Conservation (phyloP, 1,284 basidiomycete species). For the Pholiota adiposa region DNA sequence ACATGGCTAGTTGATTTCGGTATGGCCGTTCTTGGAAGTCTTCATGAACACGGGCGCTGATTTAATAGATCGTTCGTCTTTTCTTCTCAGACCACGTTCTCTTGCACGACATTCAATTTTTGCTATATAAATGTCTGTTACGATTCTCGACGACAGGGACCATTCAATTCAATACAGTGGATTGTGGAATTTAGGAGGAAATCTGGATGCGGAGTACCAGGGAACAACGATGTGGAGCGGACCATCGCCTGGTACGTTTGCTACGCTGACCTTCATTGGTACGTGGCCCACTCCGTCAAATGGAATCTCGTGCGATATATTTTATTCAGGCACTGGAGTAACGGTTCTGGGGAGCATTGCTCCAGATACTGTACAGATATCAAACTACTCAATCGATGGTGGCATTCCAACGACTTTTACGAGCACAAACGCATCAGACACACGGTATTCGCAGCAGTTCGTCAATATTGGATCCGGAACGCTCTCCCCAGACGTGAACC, state of each 20-base stretch:
- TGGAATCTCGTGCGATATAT: too few relatives aligned
- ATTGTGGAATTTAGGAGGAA: not conserved
- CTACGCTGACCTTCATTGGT: not conserved
- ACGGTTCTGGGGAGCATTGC: not conserved
- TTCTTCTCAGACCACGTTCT: not conserved
- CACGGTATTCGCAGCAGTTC: not conserved
- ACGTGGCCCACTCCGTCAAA: not conserved
- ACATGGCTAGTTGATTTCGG: too few relatives aligned
- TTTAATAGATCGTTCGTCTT: not conserved
- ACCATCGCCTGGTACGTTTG: not conserved
- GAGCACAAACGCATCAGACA: not conserved
- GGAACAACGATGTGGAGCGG: not conserved
- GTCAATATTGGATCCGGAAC: not conserved
- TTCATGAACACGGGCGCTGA: too few relatives aligned
- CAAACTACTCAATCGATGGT: not conserved
- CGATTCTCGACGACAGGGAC: not conserved
- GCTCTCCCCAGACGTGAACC: not conserved
- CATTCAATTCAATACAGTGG: not conserved
- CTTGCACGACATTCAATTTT: not conserved
- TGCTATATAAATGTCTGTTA: not conserved
- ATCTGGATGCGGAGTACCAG: not conserved
- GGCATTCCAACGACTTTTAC: not conserved
- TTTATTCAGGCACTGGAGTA: not conserved
- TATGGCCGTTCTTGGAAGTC: too few relatives aligned
- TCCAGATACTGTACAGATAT: not conserved